These are phyloP conservation scores for Tillandsia leiboldiana DNA, from an alignment of 176 grass and related monocot genomes.

Conservation along the genomic window DNA sequence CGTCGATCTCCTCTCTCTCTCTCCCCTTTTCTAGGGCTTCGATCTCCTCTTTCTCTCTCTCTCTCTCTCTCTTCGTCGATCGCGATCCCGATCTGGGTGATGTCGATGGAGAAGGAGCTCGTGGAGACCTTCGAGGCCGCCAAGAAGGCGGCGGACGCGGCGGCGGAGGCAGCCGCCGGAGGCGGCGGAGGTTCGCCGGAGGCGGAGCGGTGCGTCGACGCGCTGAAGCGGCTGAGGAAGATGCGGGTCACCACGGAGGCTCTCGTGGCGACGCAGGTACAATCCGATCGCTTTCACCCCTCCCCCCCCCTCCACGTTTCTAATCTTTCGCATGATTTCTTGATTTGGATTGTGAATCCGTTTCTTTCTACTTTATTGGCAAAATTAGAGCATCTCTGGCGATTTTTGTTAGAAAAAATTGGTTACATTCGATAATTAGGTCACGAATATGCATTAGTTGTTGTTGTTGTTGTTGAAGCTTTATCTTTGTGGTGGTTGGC, in stretches of 20 bases:
- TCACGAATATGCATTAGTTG: no score
- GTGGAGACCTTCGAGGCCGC: constrained; percentile 82
- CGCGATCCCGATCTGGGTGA: neutral
- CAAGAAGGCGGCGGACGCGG: constrained; percentile 74
- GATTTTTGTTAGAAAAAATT: neutral
- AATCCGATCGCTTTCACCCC: neutral
- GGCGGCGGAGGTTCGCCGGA: constrained; percentile 35
- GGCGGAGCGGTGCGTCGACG: constrained; percentile 77
- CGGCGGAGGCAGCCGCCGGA: constrained; percentile 43
- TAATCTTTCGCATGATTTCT: neutral
- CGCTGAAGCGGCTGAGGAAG: constrained; percentile 49
- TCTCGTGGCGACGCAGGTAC: constrained; percentile 83
- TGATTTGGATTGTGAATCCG: neutral
- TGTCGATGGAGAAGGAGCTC: constrained; percentile 70
- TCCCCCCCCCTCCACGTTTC: no score
- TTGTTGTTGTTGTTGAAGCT: no score
- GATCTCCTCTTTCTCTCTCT: no score
- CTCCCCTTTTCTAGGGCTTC: no score
- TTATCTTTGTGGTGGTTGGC: no score
- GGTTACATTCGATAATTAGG: no score
- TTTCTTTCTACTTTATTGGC: neutral
- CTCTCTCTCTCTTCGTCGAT: no score
- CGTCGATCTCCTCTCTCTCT: no score
- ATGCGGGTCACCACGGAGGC: constrained; percentile 68
- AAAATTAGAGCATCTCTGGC: neutral